Percentiles rank a stretch among this genome's conserved stretches.
phyloP scores from a whole-genome alignment of 23 red algal species.

The Chondrus crispus region DNA sequence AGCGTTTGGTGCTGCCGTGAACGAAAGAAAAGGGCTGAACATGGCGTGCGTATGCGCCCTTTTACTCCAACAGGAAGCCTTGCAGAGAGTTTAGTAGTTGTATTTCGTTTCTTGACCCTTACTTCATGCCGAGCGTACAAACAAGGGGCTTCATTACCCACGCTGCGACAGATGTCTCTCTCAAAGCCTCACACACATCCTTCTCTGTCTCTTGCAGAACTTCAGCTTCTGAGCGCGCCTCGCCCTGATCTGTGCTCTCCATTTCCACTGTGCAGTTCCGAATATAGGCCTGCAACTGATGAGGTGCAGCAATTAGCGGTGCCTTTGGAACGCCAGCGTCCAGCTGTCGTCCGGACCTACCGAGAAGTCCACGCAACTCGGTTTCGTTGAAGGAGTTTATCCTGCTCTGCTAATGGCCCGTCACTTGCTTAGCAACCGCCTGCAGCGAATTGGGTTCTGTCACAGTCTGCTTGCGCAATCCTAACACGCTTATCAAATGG shows the following conservation, averaged over 20 bases:
- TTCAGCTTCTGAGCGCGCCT: background rate
- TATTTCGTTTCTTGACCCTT: background rate
- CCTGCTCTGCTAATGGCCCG: background rate
- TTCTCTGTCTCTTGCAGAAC: background rate
- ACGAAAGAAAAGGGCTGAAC: background rate
- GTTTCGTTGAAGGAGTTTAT: background rate
- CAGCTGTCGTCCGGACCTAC: background rate
- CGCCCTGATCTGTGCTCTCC: background rate
- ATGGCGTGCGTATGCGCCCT: background rate
- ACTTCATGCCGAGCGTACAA: background rate
- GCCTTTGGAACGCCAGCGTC: background rate
- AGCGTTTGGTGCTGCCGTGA: background rate
- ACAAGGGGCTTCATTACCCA: conserved; percentile 27
- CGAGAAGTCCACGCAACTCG: background rate
- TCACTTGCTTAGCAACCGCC: background rate
- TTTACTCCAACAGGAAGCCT: no score
- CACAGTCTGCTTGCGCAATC: background rate
- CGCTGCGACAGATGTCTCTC: background rate
- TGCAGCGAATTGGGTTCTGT: background rate
- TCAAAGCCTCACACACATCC: background rate
- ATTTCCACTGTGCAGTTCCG: background rate
- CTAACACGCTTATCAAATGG: background rate
- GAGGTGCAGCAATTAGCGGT: background rate
- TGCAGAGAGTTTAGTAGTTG: background rate
- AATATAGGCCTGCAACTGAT: background rate